phyloP scores from a whole-genome alignment of 305 asterid species.

The Rubia peregrina region DNA sequence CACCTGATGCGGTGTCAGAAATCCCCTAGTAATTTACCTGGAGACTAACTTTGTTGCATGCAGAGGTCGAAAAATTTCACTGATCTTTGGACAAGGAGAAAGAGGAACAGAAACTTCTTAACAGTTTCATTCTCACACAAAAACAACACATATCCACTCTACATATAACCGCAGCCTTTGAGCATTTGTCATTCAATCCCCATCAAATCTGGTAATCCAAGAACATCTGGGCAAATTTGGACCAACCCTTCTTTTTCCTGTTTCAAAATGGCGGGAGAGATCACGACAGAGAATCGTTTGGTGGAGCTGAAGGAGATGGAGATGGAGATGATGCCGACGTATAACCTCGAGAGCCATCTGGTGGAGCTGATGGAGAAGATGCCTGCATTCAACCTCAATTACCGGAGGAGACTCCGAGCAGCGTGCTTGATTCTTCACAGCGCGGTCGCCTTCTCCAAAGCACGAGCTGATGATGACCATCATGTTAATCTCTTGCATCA shows the following conservation, averaged over 20 bases:
- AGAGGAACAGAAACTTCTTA: neutral
- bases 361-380: constrained; percentile 5
- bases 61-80: neutral
- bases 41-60: neutral
- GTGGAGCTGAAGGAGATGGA: neutral
- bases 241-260: neutral
- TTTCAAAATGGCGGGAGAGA: constrained; percentile 1
- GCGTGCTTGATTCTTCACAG: constrained; percentile 5
- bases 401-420: constrained; percentile 9
- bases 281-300: constrained; percentile 1
- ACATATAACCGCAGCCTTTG: neutral
- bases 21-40: neutral
- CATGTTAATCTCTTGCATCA: constrained; percentile 7
- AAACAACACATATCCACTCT: neutral
- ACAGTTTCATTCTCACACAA: neutral
- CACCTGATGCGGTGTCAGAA: neutral
- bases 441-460: constrained; percentile 12
- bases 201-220: neutral
- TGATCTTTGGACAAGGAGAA: neutral
- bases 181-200: neutral
- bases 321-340: constrained; percentile 6
- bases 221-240: neutral
- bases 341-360: neutral
- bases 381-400: neutral
- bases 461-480: constrained; percentile 7